Evolutionary conservation across 164 flowering plant genomes (phyloP).

Genomic region (Magnolia kwangsiensis): DNA sequence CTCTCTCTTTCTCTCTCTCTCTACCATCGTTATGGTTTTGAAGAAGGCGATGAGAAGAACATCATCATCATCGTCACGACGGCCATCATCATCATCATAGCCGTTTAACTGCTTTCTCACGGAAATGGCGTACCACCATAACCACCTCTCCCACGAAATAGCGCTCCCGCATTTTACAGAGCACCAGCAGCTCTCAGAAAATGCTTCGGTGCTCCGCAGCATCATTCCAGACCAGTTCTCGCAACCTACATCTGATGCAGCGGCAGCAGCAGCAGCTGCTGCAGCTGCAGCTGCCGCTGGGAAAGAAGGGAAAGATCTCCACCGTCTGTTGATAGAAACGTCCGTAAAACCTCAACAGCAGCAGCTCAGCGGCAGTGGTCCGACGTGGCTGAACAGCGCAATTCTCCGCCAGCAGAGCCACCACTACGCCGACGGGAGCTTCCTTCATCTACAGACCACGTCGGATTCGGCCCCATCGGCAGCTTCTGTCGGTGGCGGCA

Average conservation of each 20-base stretch:
- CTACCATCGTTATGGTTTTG: background rate
- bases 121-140: conserved; percentile 33
- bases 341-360: conserved; percentile 15
- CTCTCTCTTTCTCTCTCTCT: background rate
- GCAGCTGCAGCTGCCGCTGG: conserved; percentile 9
- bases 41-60: background rate
- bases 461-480: conserved; percentile 27
- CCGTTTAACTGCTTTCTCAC: conserved; percentile 4
- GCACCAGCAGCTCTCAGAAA: conserved; percentile 21
- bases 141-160: conserved; percentile 41
- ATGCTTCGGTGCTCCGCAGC: conserved; percentile 16
- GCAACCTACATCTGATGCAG: conserved; percentile 19
- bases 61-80: background rate
- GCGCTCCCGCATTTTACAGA: conserved; percentile 40
- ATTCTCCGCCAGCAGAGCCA: conserved; percentile 39
- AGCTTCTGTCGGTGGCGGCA: conserved; percentile 11
- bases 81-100: background rate
- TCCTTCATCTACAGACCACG: conserved; percentile 46
- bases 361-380: conserved; percentile 17
- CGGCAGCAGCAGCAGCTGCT: conserved; percentile 5
- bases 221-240: conserved; percentile 20
- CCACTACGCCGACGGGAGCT: conserved; percentile 31
- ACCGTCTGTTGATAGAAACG: conserved; percentile 10
- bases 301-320: conserved; percentile 17
- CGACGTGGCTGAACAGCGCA: conserved; percentile 59